Conservation (phyloP, 441 rosid genomes). For the Oxalis stricta region DNA sequence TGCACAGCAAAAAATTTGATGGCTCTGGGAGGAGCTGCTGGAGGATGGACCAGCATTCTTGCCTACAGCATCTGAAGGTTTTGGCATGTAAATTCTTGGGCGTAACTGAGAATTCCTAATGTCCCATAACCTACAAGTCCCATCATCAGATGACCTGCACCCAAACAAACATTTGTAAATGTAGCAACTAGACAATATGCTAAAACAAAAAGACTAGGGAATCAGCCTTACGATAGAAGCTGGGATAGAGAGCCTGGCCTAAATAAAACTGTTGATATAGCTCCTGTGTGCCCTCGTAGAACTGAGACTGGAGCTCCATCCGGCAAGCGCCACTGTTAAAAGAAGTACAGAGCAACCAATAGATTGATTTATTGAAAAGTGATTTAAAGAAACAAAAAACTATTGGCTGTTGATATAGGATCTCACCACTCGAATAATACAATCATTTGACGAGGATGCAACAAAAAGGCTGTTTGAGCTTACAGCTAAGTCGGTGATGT, state of each 20-base stretch:
- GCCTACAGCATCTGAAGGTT: conserved; percentile 63
- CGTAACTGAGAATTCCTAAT: conserved; percentile 54
- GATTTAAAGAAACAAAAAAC: conserved; percentile 3
- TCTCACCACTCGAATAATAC: conserved; percentile 85
- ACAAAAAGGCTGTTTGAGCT: conserved; percentile 85
- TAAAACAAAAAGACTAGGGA: conserved; percentile 8
- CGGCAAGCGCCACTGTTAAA: conserved; percentile 92
- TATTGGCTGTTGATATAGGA: conserved; percentile 10
- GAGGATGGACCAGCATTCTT: conserved; percentile 58
- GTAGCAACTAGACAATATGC: conserved; percentile 3
- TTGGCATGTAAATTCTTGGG: conserved; percentile 75
- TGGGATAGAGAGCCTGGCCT: conserved; percentile 69
- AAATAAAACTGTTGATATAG: conserved; percentile 95
- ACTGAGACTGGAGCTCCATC: conserved; percentile 95
- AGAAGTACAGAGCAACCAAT: conserved; percentile 15
- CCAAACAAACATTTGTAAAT: background rate
- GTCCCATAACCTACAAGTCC: conserved; percentile 99
- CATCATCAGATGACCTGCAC: conserved; percentile 94
- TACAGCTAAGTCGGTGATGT: conserved; percentile 98
- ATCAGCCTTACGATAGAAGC: conserved; percentile 84
- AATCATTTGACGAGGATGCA: conserved; percentile 98
- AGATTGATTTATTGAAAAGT: conserved; percentile 1
- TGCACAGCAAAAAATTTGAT: conserved; percentile 89
- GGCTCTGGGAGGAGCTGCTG: conserved; percentile 44
- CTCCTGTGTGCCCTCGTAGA: conserved; percentile 88